These are phyloP conservation scores for Cyberlindnera meyerae DNA, from an alignment of 805 yeast genomes.

Conservation along the genomic window DNA sequence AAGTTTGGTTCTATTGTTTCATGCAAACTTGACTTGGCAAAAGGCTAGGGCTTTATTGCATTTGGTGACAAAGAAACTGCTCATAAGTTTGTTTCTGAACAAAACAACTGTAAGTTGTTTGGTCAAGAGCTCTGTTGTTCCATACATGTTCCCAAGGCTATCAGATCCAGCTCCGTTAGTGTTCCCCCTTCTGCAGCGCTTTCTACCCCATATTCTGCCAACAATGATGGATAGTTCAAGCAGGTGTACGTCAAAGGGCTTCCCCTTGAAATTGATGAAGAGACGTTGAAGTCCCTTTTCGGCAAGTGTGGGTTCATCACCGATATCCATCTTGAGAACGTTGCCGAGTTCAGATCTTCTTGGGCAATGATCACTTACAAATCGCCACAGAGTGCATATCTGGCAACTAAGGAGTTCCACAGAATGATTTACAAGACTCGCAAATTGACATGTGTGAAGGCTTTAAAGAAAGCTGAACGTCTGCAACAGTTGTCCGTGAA, in stretches of 20 bases:
- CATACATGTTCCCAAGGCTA: conserved; percentile 32
- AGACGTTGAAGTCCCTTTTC: conserved; percentile 41
- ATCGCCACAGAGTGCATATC: conserved; percentile 40
- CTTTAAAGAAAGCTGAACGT: conserved; percentile 24
- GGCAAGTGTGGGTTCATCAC: conserved; percentile 44
- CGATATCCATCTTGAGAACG: conserved; percentile 46
- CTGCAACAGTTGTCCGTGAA: conserved; percentile 9
- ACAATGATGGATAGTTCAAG: conserved; percentile 8
- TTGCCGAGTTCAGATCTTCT: conserved; percentile 26
- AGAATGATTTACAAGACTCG: conserved; percentile 26
- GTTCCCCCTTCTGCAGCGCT: not conserved
- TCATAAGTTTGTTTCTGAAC: conserved; percentile 28
- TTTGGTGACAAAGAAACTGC: conserved; percentile 33
- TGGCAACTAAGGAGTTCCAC: conserved; percentile 34
- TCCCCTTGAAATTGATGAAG: conserved; percentile 35
- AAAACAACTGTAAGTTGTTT: conserved; percentile 26
- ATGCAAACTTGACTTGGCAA: conserved; percentile 34
- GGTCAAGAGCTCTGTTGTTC: conserved; percentile 34
- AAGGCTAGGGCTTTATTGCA: conserved; percentile 37
- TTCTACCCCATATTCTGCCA: not conserved
- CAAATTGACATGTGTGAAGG: conserved; percentile 27
- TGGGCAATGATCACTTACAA: conserved; percentile 49
- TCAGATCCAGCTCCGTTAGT: conserved; percentile 7
- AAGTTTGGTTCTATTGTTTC: conserved; percentile 41
- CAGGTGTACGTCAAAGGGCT: conserved; percentile 46